Evolutionary conservation across 139 green algal genomes (phyloP).

Genomic region (Zygnema cylindricum): DNA sequence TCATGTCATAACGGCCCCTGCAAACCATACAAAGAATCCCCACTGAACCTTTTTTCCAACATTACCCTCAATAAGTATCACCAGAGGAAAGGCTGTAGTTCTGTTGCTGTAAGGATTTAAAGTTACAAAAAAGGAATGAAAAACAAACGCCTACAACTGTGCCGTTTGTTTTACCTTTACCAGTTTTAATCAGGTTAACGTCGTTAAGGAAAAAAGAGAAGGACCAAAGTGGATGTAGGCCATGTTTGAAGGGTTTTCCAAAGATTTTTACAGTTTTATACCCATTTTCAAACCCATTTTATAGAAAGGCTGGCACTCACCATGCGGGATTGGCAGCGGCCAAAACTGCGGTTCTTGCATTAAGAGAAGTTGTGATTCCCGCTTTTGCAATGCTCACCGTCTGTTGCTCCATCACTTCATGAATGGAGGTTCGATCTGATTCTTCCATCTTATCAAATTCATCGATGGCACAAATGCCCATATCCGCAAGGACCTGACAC

Average conservation of each 20-base stretch:
- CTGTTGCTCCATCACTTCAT: constrained; percentile 91
- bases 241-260: no score
- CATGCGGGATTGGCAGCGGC: constrained; percentile 96
- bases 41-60: no score
- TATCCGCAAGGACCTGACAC: constrained; percentile 93
- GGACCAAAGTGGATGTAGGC: no score
- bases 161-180: no score
- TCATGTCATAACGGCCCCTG: constrained; percentile 89
- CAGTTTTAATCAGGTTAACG: no score
- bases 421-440: constrained; percentile 94
- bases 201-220: no score
- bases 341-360: constrained; percentile 95
- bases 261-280: no score
- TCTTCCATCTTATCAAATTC: constrained; percentile 99
- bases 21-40: neutral
- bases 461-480: constrained; percentile 98
- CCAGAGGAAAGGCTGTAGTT: neutral
- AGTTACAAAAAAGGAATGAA: neutral
- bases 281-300: no score
- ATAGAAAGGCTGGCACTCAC: constrained; percentile 10
- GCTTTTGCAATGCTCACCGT: constrained; percentile 99
- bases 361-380: constrained; percentile 98
- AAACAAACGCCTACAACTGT: no score
- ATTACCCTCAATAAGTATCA: no score
- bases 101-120: neutral